These are phyloP conservation scores for Globisporangium splendens DNA, from an alignment of 352 stramenopile genomes.

Conservation along the genomic window DNA sequence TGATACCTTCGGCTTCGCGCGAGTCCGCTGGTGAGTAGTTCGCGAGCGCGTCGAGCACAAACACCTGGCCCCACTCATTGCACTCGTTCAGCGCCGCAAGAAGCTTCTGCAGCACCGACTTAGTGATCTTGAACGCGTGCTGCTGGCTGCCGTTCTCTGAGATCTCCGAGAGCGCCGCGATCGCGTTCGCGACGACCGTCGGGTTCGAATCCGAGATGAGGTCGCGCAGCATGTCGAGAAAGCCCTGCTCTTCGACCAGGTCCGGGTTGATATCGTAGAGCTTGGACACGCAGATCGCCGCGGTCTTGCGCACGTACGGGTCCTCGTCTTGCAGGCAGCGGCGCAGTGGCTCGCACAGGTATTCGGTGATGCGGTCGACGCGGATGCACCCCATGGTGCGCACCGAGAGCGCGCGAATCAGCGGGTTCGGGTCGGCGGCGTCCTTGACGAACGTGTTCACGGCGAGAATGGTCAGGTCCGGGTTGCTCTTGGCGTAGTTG, in stretches of 20 bases:
- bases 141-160: slow-evolving; percentile 91
- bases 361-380: slow-evolving; percentile 99
- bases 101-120: slow-evolving; percentile 97
- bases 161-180: slow-evolving; percentile 97
- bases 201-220: slow-evolving; percentile 98
- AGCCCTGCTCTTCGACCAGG: slow-evolving; percentile 95
- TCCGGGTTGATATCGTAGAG: slow-evolving; percentile 99
- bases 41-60: slow-evolving; percentile 95
- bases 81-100: slow-evolving; percentile 98
- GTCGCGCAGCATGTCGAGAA: slow-evolving; percentile 95
- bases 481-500: slow-evolving; percentile 99
- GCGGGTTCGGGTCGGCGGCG: slow-evolving; percentile 88
- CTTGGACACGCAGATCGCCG: slow-evolving; percentile 99
- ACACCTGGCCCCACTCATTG: slow-evolving; percentile 99
- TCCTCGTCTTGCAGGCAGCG: slow-evolving; percentile 94
- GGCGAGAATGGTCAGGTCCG: slow-evolving; percentile 98
- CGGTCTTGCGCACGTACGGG: slow-evolving; percentile 99
- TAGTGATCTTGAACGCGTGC: slow-evolving; percentile 93
- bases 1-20: slow-evolving; percentile 97
- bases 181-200: slow-evolving; percentile 98
- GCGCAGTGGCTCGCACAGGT: slow-evolving; percentile 96
- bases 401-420: slow-evolving; percentile 96
- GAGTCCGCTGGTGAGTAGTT: slow-evolving; percentile 95
- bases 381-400: slow-evolving; percentile 99
- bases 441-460: slow-evolving; percentile 99